Base-by-base conservation (phyloP, 352 stramenopile species). In the Globisporangium orthogonon region DNA sequence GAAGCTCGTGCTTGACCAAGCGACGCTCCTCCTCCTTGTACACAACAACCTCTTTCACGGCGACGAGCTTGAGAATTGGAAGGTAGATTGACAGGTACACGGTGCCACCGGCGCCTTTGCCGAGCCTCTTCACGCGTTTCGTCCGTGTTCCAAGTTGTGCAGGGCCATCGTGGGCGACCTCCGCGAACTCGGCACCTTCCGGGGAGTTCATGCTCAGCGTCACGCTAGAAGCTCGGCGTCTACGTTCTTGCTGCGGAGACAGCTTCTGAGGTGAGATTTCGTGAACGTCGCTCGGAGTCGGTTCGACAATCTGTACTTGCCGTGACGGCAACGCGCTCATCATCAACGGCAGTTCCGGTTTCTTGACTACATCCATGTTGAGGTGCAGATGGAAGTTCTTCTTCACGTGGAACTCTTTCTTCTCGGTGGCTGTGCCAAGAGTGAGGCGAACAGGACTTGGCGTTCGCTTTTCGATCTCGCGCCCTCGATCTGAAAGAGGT, bases 1-100 rank as follows among this genome's bases (percentile, higher is more conserved):
- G 80, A 7, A 97, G 74, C 44, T 97, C 90, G 7, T 91, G 74
- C 56, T 93, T 82, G 56, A 97, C 74, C 70, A 96, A 83, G 45
- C 87, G 63, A 1, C 83, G 69, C 23, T 97, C 90, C 56, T 83
- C 67, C 46, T 85, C 71, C 44, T 96, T 83, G 57, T 85, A 91
- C 0, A 96, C 66, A 1, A 88, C 63, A 6, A 96, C 80, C 50
- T 90, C 83, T 67, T 97, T 95, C 1, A 95, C 74, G 0, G 89
- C 89, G 4, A 97, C 87, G 3, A 97, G 62, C 52, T 89, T 92
- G 0, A 96, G 63, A 4, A 71, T 63, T 0, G 88, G 89, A 7
- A 96, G 55, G 62, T 97, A 95, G 11, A 96, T 60, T 1, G 81
- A 78, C 41, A 96, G 65, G 48, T 86, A 87, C 1, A 97, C 90